A percentile compares a stretch with the other conserved stretches of the same genome.
Evolutionary conservation across 371 early-diverging fungal genomes (phyloP).

Genomic region (Zychaea mexicana): DNA sequence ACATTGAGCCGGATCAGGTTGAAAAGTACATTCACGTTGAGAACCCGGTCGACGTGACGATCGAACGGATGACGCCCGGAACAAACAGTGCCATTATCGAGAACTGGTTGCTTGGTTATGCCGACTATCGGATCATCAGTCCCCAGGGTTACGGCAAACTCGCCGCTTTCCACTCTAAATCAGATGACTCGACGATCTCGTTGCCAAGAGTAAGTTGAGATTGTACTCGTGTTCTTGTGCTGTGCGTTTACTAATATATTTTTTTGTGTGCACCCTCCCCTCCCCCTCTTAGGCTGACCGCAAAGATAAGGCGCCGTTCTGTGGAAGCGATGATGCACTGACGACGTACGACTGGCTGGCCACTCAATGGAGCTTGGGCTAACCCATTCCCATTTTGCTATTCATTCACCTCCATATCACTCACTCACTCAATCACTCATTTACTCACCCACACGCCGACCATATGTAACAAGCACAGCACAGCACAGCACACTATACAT

Average conservation of each 20-base stretch:
- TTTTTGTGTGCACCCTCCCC: neutral
- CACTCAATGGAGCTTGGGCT: slow-evolving; percentile 48
- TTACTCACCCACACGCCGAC: neutral
- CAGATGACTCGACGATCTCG: slow-evolving; percentile 36
- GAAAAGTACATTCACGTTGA: slow-evolving; percentile 32
- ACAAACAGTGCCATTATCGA: slow-evolving; percentile 36
- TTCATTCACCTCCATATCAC: neutral
- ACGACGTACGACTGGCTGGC: slow-evolving; percentile 37
- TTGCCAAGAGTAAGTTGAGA: slow-evolving; percentile 33
- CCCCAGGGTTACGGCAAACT: slow-evolving; percentile 46
- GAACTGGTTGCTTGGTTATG: slow-evolving; percentile 37
- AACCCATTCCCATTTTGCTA: slow-evolving; percentile 1
- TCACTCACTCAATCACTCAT: neutral
- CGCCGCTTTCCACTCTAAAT: slow-evolving; percentile 42
- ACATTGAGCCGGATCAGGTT: slow-evolving; percentile 30
- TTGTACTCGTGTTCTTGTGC: neutral
- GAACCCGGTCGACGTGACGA: slow-evolving; percentile 17
- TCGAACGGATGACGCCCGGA: slow-evolving; percentile 30
- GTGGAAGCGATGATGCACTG: slow-evolving; percentile 26
- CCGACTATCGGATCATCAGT: slow-evolving; percentile 38
- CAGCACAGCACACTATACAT: neutral
- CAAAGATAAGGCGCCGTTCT: slow-evolving; percentile 19
- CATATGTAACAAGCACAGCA: neutral
- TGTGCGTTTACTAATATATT: neutral
- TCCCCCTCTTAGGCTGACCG: neutral